Base-by-base conservation (phyloP, 2,329 filamentous ascomycete species). In the Monilinia fructicola region DNA sequence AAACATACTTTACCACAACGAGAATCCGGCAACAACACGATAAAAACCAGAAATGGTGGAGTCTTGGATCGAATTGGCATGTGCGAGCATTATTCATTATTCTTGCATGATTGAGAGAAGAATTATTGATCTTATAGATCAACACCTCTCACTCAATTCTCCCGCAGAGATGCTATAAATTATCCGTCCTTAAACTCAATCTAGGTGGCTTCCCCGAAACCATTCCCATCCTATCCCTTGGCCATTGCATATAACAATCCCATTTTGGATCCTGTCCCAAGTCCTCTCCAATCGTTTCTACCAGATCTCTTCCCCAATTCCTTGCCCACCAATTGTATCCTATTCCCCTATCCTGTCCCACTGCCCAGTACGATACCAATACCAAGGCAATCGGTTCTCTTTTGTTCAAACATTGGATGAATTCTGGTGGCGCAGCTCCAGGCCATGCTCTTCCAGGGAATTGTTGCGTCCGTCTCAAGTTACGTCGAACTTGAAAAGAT, bases 321-420 rank as follows among this genome's bases (percentile, higher is more conserved):
- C 35, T 65, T 23, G 54, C 63, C 63, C 63, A 65, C 63, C 63
- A 65, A 59, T 65, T 50, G 42, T 60, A 52, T 5, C 63, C 63
- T 10, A 65, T 31, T 5, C 63, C 63, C 31, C 54, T 52, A 53
- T 60, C 54, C 12, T 65, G 63, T 28, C 63, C 54, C 31, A 65
- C 44, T 7, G 54, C 54, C 63, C 54, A 65, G 31, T 65, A 65
- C 3, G 54, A 54, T 5, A 65, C 54, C 35, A 65, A 1, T 11
- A 65, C 26, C 54, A 65, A 65, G 2, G 63, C 63, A 23, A 65
- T 65, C 9, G 42, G 42, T 12, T 65, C 54, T 18, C 54, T 65
- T n/a, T 59, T 23, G n/a, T 40, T 60, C 44, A 65, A 46, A 16
- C 63, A 42, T 44, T 31, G 31, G 21, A 65, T 65, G 21, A 52